These are phyloP conservation scores for Coemansia sp. DNA, from an alignment of 192 early-diverging fungal genomes.

Conservation along the genomic window DNA sequence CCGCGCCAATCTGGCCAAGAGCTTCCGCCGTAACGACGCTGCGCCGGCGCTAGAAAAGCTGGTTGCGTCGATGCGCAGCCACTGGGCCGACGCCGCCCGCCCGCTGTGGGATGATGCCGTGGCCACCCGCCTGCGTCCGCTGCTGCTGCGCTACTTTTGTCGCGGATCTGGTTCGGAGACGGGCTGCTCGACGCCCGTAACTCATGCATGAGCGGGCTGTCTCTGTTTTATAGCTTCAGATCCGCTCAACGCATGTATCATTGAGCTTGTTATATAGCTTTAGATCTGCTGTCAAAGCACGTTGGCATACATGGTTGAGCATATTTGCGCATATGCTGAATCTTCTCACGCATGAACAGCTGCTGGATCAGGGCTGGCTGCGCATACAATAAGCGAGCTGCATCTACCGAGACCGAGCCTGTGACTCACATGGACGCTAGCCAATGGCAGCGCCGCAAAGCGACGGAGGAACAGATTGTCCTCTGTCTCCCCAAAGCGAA, in stretches of 20 bases:
- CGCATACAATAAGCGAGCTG: not conserved
- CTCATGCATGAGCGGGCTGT: not conserved
- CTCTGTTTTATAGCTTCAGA: not conserved
- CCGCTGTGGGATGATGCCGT: constrained; percentile 44
- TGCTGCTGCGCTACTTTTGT: constrained; percentile 35
- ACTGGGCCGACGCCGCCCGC: constrained; percentile 35
- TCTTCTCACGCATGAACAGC: no score
- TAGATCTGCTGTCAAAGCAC: no score
- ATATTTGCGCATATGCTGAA: no score
- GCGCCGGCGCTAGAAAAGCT: constrained; percentile 67
- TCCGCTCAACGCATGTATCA: not conserved
- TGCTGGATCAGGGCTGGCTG: not conserved
- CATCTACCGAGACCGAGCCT: not conserved
- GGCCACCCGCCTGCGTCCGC: constrained; percentile 26
- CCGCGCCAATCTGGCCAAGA: constrained; percentile 60
- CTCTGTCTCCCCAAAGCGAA: not conserved
- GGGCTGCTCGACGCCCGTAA: constrained; percentile 7
- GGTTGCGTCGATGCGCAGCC: constrained; percentile 57
- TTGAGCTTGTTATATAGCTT: not conserved
- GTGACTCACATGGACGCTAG: constrained; percentile 16
- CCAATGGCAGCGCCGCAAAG: not conserved
- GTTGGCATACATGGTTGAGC: no score
- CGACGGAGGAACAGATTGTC: not conserved
- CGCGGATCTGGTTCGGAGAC: constrained; percentile 14
- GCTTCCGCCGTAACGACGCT: constrained; percentile 54